Percentiles rank a stretch among this genome's conserved stretches.
Conservation (phyloP, 768 basidiomycete species). For the Suillus americanus region DNA sequence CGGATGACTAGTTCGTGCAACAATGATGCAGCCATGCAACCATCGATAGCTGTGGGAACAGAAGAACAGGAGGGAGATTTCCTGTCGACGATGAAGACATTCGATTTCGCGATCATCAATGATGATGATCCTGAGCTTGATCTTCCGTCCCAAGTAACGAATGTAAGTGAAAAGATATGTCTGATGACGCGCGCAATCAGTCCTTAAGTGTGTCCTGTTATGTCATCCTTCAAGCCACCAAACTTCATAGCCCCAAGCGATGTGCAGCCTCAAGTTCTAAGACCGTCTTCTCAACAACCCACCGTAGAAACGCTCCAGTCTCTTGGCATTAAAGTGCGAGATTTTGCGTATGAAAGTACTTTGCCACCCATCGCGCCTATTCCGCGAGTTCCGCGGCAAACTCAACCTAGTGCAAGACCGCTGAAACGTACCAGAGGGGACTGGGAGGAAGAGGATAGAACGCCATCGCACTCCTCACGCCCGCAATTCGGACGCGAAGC, state of each 20-base stretch:
- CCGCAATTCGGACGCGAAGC: constrained; percentile 15
- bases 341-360: constrained; percentile 70
- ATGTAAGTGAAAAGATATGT: constrained; percentile 38
- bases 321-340: constrained; percentile 45
- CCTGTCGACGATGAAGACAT: constrained; percentile 1
- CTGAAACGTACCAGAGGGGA: constrained; percentile 39
- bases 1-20: constrained; percentile 19
- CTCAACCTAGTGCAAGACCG: constrained; percentile 41
- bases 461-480: constrained; percentile 15
- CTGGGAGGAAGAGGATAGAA: constrained; percentile 29
- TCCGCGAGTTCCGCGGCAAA: constrained; percentile 45
- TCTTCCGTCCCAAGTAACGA: constrained; percentile 23
- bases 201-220: constrained; percentile 34
- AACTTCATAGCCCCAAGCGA: constrained; percentile 18
- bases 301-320: constrained; percentile 26
- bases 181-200: constrained; percentile 25
- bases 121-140: constrained; percentile 21
- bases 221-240: constrained; percentile 22
- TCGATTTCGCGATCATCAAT: constrained; percentile 6
- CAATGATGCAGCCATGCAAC: constrained; percentile 6
- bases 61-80: constrained; percentile 4
- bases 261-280: not conserved
- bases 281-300: constrained; percentile 35
- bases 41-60: constrained; percentile 7
- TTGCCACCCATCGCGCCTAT: constrained; percentile 60